A percentile compares a stretch with the other conserved stretches of the same genome.
These are phyloP conservation scores for Lyophyllum shimeji DNA, from an alignment of 768 basidiomycete species.

Conservation along the genomic window DNA sequence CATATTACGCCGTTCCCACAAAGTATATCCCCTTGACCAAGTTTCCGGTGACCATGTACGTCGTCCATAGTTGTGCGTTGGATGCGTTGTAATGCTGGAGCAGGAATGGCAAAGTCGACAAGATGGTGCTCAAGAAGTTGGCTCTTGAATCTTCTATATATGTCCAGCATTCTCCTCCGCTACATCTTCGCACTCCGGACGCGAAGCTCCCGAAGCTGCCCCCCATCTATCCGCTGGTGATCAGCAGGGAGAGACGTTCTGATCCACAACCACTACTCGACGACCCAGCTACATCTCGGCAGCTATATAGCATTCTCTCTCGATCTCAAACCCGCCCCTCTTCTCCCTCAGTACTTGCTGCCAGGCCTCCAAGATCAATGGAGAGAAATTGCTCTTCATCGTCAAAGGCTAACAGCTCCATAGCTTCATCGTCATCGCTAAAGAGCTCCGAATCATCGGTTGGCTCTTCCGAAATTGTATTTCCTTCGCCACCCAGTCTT, in stretches of 20 bases:
- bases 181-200: constrained; percentile 3
- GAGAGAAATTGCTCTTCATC: not conserved
- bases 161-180: constrained; percentile 3
- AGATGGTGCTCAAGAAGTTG: constrained; percentile 39
- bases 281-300: not conserved
- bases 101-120: constrained; percentile 54
- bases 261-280: constrained; percentile 7
- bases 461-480: not conserved
- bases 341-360: constrained; percentile 12
- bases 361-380: constrained; percentile 1
- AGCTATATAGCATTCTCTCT: not conserved
- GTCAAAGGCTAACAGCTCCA: not conserved
- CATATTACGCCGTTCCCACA: constrained; percentile 58
- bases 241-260: constrained; percentile 5
- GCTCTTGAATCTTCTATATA: constrained; percentile 24
- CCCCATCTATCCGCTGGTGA: constrained; percentile 5
- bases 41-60: constrained; percentile 53
- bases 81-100: not conserved
- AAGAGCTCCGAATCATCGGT: not conserved
- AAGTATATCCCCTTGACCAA: constrained; percentile 39
- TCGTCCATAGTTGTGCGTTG: constrained; percentile 1
- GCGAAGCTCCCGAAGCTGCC: not conserved
- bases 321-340: constrained; percentile 3
- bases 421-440: not conserved
- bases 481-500: not conserved